A percentile compares a stretch with the other conserved stretches of the same genome.
phyloP scores from a whole-genome alignment of 2,329 filamentous ascomycete species.

The Aspergillus tanneri region DNA sequence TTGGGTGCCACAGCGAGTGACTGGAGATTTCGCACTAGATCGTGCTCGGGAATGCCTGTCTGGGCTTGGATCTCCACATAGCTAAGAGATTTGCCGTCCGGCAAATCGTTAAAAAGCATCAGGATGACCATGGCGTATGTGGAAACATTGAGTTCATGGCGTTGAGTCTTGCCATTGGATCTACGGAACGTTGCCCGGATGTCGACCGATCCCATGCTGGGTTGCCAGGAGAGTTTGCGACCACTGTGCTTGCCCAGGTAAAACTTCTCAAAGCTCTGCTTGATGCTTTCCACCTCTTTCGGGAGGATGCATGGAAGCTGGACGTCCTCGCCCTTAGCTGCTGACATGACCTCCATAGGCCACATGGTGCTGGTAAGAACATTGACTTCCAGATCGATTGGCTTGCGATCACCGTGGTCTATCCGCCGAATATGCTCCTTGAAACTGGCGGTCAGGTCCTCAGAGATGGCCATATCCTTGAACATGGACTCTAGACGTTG shows the following conservation, averaged over 20 bases:
- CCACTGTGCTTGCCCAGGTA: slow-evolving; percentile 87
- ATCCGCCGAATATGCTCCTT: slow-evolving; percentile 64
- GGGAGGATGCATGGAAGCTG: slow-evolving; percentile 67
- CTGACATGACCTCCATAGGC: slow-evolving; percentile 84
- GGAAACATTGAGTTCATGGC: slow-evolving; percentile 87
- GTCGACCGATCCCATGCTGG: slow-evolving; percentile 77
- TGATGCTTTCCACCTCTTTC: slow-evolving; percentile 68
- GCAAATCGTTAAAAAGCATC: slow-evolving; percentile 80
- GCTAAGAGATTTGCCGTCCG: slow-evolving; percentile 50
- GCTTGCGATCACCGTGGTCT: slow-evolving; percentile 58
- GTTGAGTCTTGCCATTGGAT: slow-evolving; percentile 68
- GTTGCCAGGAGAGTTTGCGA: slow-evolving; percentile 80
- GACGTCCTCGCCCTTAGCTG: slow-evolving; percentile 50
- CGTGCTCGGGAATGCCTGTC: slow-evolving; percentile 73
- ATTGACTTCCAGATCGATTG: slow-evolving; percentile 76
- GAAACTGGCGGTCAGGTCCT: slow-evolving; percentile 77
- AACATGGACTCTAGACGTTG: slow-evolving; percentile 96
- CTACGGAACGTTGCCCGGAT: slow-evolving; percentile 75
- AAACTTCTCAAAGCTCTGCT: slow-evolving; percentile 82
- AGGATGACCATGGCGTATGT: slow-evolving; percentile 92
- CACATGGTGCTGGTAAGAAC: slow-evolving; percentile 92
- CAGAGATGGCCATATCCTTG: slow-evolving; percentile 87
- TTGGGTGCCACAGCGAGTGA: slow-evolving; percentile 81
- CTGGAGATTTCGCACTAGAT: slow-evolving; percentile 75
- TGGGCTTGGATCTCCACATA: slow-evolving; percentile 78